Evolutionary conservation across 2,329 filamentous ascomycete genomes (phyloP).

Genomic region (Trichoderma gracile): DNA sequence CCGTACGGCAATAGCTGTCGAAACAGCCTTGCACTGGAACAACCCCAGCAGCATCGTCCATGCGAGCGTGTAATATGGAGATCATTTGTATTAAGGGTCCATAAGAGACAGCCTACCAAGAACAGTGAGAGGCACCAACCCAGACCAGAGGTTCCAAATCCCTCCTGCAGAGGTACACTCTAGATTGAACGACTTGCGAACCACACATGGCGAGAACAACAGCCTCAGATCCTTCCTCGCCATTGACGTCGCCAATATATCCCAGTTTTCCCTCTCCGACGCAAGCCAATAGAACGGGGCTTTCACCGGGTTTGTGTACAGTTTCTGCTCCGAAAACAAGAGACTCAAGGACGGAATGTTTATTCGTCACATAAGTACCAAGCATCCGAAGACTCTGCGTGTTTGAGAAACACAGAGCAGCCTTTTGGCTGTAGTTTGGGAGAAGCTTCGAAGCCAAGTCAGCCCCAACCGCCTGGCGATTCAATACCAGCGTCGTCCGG

Average conservation of each 20-base stretch:
- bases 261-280: background rate
- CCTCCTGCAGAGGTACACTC: too few species aligned
- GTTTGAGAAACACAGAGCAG: background rate
- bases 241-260: background rate
- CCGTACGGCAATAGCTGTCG: background rate
- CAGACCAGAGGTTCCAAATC: too few species aligned
- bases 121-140: too few species aligned
- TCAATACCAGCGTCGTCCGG: background rate
- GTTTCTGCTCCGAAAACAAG: background rate
- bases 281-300: background rate
- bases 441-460: background rate
- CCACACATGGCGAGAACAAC: background rate
- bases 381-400: background rate
- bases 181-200: background rate
- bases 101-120: too few species aligned
- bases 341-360: background rate
- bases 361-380: background rate
- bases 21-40: background rate
- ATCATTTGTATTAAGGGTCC: too few species aligned
- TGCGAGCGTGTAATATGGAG: too few species aligned
- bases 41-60: background rate
- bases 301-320: background rate
- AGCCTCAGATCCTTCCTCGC: background rate
- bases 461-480: background rate
- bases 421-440: background rate